These are phyloP conservation scores for Petunia secreta DNA, from an alignment of 257 asterid genomes.

Conservation along the genomic window DNA sequence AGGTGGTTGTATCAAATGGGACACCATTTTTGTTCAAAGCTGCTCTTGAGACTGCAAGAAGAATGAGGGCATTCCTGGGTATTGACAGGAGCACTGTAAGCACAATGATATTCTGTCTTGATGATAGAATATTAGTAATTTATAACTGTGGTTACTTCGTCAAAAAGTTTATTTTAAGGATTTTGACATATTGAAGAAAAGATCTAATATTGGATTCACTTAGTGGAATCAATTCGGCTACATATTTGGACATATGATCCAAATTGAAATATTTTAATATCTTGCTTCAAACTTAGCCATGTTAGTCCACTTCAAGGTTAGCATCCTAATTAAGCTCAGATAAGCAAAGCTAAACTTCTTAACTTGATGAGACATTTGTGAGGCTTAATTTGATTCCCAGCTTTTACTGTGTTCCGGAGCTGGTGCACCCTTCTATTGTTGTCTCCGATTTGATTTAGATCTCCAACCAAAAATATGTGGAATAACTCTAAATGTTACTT, in stretches of 20 bases:
- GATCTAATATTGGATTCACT: neutral
- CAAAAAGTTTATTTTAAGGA: neutral
- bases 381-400: neutral
- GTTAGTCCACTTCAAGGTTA: neutral
- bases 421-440: conserved; percentile 5
- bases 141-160: neutral
- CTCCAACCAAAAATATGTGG: too few species aligned
- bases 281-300: neutral
- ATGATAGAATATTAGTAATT: neutral
- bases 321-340: conserved; percentile 4
- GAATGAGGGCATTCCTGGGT: conserved; percentile 77
- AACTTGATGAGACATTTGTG: conserved; percentile 14
- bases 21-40: conserved; percentile 87
- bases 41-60: conserved; percentile 75
- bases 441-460: neutral
- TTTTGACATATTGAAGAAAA: neutral
- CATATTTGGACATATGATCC: neutral
- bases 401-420: conserved; percentile 12
- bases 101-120: conserved; percentile 5
- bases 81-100: conserved; percentile 62
- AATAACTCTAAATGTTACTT: neutral
- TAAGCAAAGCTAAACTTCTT: neutral
- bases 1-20: conserved; percentile 75
- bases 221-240: conserved; percentile 19
- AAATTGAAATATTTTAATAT: neutral